Evolutionary conservation across 306 rosid genomes (phyloP), one percentile per base, ranked within the genome.

Genomic region (Spatholobus suberectus): DNA sequence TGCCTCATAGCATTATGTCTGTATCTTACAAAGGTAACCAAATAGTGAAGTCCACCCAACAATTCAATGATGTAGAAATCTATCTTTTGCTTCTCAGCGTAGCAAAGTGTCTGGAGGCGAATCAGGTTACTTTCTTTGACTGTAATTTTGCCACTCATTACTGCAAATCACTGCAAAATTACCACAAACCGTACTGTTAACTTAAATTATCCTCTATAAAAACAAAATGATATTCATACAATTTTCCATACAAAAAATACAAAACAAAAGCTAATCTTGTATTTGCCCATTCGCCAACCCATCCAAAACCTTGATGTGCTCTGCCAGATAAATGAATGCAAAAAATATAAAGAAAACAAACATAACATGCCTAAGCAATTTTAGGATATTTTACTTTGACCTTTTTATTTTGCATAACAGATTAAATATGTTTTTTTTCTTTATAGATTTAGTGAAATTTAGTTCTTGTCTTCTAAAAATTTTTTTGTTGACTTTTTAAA

Each of bases 271-370:
- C 89, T 35, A 34, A 94, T 98, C 98, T 81, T 77, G 90, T 79
- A 14, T 88, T 89, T 65, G 99, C 99, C 99, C 99, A 96, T 89
- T 96, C 98, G 8, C 98, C 99, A 78, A 96, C 89, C 94, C 99
- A 90, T 68, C 99, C 99, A 81, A 93, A 96, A 47, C 97, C 93
- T 87, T 94, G 98, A 83, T 92, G 95, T 79, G 88, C 97, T 83
- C 99, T 94, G 97, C 74, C 76, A 86, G 13, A 73, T 72, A 54
- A 37, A 62, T 43, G 59, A 76, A 66, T 13, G 5, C 26, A 20
- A 54, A n/a, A 15, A 1, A 8, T n/a, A n/a, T n/a, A n/a, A n/a
- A 3, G 17, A 34, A 8, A 37, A 17, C 49, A 83, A 38, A 3
- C 75, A 73, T 8, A 8, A 2, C 46, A n/a, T 43, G 6, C 35